Conservation (phyloP, 2,329 filamentous ascomycete genomes). For the Calonectria pseudoturangicola region DNA sequence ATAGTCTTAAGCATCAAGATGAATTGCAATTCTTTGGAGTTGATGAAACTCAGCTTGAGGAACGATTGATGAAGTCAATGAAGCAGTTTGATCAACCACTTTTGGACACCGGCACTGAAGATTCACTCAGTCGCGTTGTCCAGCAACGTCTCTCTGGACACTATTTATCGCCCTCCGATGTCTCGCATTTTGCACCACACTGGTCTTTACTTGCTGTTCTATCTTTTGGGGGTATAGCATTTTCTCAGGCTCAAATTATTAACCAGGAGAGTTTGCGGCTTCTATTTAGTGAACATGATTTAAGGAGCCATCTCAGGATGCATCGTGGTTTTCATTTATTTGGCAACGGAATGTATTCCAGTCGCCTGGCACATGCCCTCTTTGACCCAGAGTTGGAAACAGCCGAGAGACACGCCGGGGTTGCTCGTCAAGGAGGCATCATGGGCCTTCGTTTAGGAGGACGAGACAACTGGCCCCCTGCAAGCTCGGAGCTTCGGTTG, state of each 20-base stretch:
- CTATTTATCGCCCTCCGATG: conserved; percentile 43
- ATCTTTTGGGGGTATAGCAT: conserved; percentile 84
- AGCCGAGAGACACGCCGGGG: conserved; percentile 82
- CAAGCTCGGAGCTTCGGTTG: conserved; percentile 92
- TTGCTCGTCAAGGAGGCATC: conserved; percentile 79
- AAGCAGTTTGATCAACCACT: conserved; percentile 62
- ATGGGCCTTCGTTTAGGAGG: conserved; percentile 91
- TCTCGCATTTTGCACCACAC: conserved; percentile 67
- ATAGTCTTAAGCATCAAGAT: neutral
- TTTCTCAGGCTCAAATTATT: conserved; percentile 84
- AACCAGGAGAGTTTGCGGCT: conserved; percentile 84
- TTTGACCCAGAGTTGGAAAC: conserved; percentile 90
- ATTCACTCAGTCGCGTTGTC: conserved; percentile 64
- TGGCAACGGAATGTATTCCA: conserved; percentile 88
- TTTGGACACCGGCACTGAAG: conserved; percentile 48
- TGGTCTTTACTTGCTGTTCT: conserved; percentile 79
- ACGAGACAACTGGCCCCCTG: conserved; percentile 91
- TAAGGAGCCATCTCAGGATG: conserved; percentile 83
- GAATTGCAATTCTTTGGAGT: conserved; percentile 70
- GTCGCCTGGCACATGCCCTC: conserved; percentile 85
- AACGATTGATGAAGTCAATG: conserved; percentile 71
- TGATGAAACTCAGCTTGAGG: conserved; percentile 67
- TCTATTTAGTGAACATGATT: conserved; percentile 83
- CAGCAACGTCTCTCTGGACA: conserved; percentile 61
- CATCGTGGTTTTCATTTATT: conserved; percentile 89